Evolutionary conservation across 176 grass and related monocot species (phyloP), one percentile per base, ranked within the genome.

Genomic region (Paspalum notatum): DNA sequence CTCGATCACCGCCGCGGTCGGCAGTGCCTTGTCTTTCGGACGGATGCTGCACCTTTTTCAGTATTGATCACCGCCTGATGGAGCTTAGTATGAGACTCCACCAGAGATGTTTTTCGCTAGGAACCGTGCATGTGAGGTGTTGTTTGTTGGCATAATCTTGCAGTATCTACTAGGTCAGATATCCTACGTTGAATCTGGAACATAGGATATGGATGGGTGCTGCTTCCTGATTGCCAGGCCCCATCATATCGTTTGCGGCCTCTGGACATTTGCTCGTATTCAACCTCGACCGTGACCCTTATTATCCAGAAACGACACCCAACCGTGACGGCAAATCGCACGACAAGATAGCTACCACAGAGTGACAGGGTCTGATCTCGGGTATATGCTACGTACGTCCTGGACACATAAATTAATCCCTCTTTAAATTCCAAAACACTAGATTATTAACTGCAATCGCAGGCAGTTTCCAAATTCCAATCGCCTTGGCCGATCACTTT

Each of bases 111-210:
- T 32, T n/a, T n/a, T n/a, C n/a, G n/a, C n/a, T n/a, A n/a, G n/a
- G 68, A 61, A 62, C 38, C 42, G n/a, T n/a, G n/a, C n/a, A 70
- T 9, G 65, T 21, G 69, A 41, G 74, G 21, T 71, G 16, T 16
- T 71, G 15, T 8, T 16, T 71, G 15, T 8, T 24, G 11, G 51
- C 75, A 42, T 12, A 22, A 44, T 52, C 32, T 45, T 18, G 44
- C 10, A 52, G 32, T 32, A 62, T 71, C 44, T 4, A 68, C 25
- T 0, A 15, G 5, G 54, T 22, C 66, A 32, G 32, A 1, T 22
- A 14, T 27, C 65, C 55, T 85, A 71, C 66, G 39, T 3, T 38
- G 55, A 80, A 66, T 27, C 50, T 84, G 74, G 6, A 84, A 68
- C 40, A 44, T 58, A 47, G 22, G 62, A 57, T 1, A 7, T 27